Percentiles rank a stretch among this genome's conserved stretches.
These are phyloP conservation scores for Exophiala viscosa DNA, from an alignment of 2,329 filamentous ascomycete genomes.

Conservation along the genomic window DNA sequence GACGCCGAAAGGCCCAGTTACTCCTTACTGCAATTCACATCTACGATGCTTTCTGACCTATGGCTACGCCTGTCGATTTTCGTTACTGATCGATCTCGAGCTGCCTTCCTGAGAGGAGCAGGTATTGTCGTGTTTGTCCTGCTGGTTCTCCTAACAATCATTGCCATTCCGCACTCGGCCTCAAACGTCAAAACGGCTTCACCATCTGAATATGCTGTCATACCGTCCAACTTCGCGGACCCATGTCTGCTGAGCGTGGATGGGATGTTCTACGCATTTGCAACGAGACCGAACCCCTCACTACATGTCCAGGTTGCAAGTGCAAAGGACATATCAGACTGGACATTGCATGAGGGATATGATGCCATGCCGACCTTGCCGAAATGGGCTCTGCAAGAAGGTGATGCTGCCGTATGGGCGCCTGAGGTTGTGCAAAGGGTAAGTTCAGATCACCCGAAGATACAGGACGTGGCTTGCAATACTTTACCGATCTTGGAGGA, in stretches of 20 bases:
- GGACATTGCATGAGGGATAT: slow-evolving; percentile 46
- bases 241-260: slow-evolving; percentile 50
- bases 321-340: slow-evolving; percentile 43
- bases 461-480: no score
- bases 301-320: slow-evolving; percentile 52
- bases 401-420: slow-evolving; percentile 47
- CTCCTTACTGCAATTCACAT: background rate
- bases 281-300: slow-evolving; percentile 42
- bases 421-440: slow-evolving; percentile 52
- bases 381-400: slow-evolving; percentile 47
- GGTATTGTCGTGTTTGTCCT: background rate
- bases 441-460: background rate
- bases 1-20: no score
- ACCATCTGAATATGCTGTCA: slow-evolving; percentile 10
- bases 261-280: slow-evolving; percentile 53
- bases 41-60: background rate
- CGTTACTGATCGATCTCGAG: background rate
- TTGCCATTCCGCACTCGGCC: background rate
- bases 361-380: slow-evolving; percentile 51
- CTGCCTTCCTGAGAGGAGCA: background rate
- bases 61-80: slow-evolving; percentile 1
- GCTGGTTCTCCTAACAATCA: background rate
- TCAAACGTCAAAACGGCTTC: background rate
- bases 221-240: slow-evolving; percentile 52
- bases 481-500: no score